These are phyloP conservation scores for Neurospora tetrasperma DNA, from an alignment of 495 filamentous ascomycete genomes.

Conservation along the genomic window DNA sequence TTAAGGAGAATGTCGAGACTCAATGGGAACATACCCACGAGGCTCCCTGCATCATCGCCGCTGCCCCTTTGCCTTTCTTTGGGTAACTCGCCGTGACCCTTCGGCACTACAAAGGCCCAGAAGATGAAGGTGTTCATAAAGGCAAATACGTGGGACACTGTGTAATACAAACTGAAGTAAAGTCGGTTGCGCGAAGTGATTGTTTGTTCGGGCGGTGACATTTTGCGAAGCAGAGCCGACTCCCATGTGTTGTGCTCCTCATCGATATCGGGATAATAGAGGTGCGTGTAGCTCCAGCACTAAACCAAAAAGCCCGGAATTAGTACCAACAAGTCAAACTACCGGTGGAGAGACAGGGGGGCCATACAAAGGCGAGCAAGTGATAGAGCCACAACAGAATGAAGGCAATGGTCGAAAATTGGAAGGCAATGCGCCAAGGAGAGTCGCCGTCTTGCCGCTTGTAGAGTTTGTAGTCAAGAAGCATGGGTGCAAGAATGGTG, in stretches of 20 bases:
- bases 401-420: slow-evolving; percentile 37
- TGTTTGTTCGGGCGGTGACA: slow-evolving; percentile 30
- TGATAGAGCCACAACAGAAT: slow-evolving; percentile 35
- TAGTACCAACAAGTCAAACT: neutral
- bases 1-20: neutral
- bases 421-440: slow-evolving; percentile 33
- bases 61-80: neutral
- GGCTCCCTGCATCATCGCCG: too few species aligned
- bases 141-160: slow-evolving; percentile 30
- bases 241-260: slow-evolving; percentile 19
- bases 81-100: slow-evolving; percentile 22
- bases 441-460: slow-evolving; percentile 17
- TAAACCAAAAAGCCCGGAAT: slow-evolving; percentile 1
- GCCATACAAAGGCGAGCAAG: slow-evolving; percentile 30
- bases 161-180: slow-evolving; percentile 42
- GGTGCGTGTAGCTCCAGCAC: slow-evolving; percentile 41
- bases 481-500: slow-evolving; percentile 25
- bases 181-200: slow-evolving; percentile 24
- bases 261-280: slow-evolving; percentile 29
- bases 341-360: neutral
- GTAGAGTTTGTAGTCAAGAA: slow-evolving; percentile 32
- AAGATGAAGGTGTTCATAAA: slow-evolving; percentile 37
- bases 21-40: neutral
- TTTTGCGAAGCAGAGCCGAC: slow-evolving; percentile 18
- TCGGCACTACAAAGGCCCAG: slow-evolving; percentile 35